These are phyloP conservation scores for Haplosporangium sp. DNA, from an alignment of 371 early-diverging fungal genomes.

Conservation along the genomic window DNA sequence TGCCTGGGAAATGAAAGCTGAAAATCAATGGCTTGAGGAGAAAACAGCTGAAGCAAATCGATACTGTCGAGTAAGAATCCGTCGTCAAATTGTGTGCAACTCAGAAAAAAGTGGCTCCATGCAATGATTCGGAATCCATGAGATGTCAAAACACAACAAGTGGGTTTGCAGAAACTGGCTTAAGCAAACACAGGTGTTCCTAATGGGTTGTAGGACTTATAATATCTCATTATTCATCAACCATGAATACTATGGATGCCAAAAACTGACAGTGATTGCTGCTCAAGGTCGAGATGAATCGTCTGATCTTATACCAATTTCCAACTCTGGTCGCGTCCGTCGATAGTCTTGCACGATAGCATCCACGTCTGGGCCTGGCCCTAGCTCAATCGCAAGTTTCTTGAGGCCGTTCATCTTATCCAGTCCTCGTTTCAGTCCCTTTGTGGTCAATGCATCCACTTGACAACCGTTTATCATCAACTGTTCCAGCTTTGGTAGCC, in stretches of 20 bases:
- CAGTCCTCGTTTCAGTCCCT: slow-evolving; percentile 16
- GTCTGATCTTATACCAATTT: slow-evolving; percentile 11
- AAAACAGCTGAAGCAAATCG: too few species aligned
- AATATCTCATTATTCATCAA: not conserved
- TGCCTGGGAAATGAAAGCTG: too few species aligned
- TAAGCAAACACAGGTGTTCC: too few species aligned
- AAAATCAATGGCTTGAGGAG: too few species aligned
- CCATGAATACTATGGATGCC: not conserved
- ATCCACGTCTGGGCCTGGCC: not conserved
- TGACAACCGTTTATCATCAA: slow-evolving; percentile 25
- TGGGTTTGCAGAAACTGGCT: too few species aligned
- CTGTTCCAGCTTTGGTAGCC: slow-evolving; percentile 4
- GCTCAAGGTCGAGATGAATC: not conserved
- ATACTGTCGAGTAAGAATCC: too few species aligned
- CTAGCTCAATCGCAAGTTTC: slow-evolving; percentile 10
- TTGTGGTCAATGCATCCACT: slow-evolving; percentile 8
- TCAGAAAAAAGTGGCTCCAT: too few species aligned
- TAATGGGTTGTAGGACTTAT: too few species aligned
- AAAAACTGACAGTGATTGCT: not conserved
- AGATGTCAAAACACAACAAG: too few species aligned
- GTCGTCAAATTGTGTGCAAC: too few species aligned
- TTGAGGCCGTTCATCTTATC: slow-evolving; percentile 25
- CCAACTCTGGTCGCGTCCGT: slow-evolving; percentile 3
- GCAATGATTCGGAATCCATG: too few species aligned
- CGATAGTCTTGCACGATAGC: slow-evolving; percentile 8